Conservation (phyloP, 106 monocot genomes). For the Acanthochlamys bracteata region DNA sequence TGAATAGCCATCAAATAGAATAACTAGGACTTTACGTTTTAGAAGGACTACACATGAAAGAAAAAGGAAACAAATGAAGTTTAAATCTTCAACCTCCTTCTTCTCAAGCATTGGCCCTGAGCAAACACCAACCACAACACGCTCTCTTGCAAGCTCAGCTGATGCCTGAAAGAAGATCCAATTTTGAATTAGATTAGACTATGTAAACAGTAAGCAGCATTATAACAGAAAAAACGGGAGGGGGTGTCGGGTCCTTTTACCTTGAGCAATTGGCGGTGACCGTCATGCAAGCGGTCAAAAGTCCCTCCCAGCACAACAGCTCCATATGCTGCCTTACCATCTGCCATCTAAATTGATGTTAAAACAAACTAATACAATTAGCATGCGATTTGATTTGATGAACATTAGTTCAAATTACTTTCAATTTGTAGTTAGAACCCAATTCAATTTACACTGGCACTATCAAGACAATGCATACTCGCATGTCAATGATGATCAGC, state of each 20-base stretch:
- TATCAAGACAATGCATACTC: too few relatives aligned
- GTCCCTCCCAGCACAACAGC: background rate
- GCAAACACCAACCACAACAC: slow-evolving; percentile 61
- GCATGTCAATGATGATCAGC: too few relatives aligned
- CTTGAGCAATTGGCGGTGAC: background rate
- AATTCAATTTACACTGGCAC: too few relatives aligned
- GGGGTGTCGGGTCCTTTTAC: background rate
- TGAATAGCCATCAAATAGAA: background rate
- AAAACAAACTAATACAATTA: too few relatives aligned
- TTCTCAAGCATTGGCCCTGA: slow-evolving; percentile 51
- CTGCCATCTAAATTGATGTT: too few relatives aligned
- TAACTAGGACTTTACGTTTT: background rate
- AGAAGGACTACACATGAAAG: background rate
- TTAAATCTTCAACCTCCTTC: slow-evolving; percentile 26
- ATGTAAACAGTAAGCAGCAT: background rate
- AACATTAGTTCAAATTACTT: too few relatives aligned
- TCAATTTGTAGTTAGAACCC: too few relatives aligned
- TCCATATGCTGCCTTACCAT: background rate
- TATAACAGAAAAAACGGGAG: background rate
- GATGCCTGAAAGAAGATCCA: background rate
- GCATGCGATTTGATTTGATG: too few relatives aligned
- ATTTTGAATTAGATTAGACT: too few relatives aligned
- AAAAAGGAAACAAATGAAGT: background rate
- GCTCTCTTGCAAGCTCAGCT: slow-evolving; percentile 29
- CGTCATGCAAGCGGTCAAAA: background rate